Evolutionary conservation across 1,284 basidiomycete species (phyloP), one percentile per base, ranked within the genome.

Genomic region (Ganoderma resinaceum): DNA sequence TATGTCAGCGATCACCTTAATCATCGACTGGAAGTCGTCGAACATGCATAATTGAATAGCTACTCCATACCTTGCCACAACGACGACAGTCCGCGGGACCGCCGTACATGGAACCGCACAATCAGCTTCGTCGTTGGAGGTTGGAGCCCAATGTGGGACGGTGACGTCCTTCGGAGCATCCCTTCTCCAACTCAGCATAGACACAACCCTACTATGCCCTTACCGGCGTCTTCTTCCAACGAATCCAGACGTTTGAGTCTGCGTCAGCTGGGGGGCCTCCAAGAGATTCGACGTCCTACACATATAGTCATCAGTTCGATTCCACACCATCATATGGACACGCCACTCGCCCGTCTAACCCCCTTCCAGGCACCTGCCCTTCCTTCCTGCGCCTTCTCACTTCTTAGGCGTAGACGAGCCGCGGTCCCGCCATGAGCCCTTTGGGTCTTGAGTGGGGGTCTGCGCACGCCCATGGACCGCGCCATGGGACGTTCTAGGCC

Each of bases 171-270:
- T 7, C 55, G 55, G 37, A 58, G 31, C 55, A 58, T 7, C 18
- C 31, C 20, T 6, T 23, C 55, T 58, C 29, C 31, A 37, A n/a
- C 33, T 58, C 33, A 35, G 20, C 35, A 37, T 9, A n/a, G 33
- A 58, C 55, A 58, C 20, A 58, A 58, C 55, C 55, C 55, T 58
- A 58, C 31, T 37, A 58, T 18, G 3, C 33, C 55, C 18, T 57
- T 31, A 35, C 31, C n/a, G 7, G 18, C 35, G 33, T 20, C 18
- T 58, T 35, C n/a, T n/a, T n/a, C n/a, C 52, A 31, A 18, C 40
- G 40, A 29, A 6, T 49, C 16, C n/a, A n/a, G n/a, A n/a, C n/a
- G n/a, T 6, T 20, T 20, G 42, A 23, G 12, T 35, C 33, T 35
- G 33, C 55, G 55, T 58, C 55, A 35, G 35, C 29, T 58, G 37